A percentile compares a stretch with the other conserved stretches of the same genome.
Conservation (phyloP, 257 asterid species). For the Pogostemon cablin region DNA sequence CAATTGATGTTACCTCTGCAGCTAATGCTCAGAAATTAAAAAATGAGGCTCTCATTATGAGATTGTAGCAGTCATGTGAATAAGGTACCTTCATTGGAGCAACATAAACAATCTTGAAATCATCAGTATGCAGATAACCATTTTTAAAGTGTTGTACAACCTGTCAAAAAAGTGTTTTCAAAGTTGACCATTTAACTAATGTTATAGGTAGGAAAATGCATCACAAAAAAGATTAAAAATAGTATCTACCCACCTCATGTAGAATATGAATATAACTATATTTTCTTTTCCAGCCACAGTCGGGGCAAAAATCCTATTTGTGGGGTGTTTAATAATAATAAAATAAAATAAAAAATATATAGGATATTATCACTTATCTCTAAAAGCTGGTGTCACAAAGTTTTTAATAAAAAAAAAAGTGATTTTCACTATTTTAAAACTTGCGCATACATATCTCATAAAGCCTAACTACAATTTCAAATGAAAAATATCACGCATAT, state of each 20-base stretch:
- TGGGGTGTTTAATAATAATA: no score
- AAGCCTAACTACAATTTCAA: no score
- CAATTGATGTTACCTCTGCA: constrained; percentile 96
- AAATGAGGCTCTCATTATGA: constrained; percentile 24
- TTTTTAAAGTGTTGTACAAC: constrained; percentile 84
- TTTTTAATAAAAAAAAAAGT: no score
- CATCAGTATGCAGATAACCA: constrained; percentile 94
- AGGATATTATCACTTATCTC: no score
- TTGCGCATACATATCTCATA: no score
- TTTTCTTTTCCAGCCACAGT: constrained; percentile 99
- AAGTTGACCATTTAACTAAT: constrained; percentile 15
- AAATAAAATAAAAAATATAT: no score
- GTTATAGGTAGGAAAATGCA: constrained; percentile 25
- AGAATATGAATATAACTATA: constrained; percentile 87
- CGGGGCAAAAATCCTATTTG: constrained; percentile 82
- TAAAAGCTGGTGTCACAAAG: no score
- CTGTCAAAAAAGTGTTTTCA: constrained; percentile 47
- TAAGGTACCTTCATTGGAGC: constrained; percentile 96
- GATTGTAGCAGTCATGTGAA: constrained; percentile 15
- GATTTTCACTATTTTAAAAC: no score
- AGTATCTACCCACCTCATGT: constrained; percentile 64
- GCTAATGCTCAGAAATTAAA: constrained; percentile 75
- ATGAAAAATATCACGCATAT: no score
- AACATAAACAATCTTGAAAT: constrained; percentile 97
- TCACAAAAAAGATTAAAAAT: not conserved